These are phyloP conservation scores for Triticum monococcum DNA, from an alignment of 176 grass and related monocot species.

Conservation along the genomic window DNA sequence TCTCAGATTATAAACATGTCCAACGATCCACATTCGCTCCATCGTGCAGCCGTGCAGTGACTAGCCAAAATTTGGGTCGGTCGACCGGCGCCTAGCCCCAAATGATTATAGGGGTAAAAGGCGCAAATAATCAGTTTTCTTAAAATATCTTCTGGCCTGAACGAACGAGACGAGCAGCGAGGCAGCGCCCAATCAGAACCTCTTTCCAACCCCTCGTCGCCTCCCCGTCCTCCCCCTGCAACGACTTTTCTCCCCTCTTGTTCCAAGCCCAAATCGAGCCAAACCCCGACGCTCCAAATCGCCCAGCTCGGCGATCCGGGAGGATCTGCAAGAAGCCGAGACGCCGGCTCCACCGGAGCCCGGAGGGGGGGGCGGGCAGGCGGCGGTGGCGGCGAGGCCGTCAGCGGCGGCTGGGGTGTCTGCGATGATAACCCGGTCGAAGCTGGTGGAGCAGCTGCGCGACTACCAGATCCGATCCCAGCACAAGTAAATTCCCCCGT, in stretches of 20 bases:
- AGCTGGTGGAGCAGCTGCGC: conserved; percentile 98
- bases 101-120: no score
- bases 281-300: neutral
- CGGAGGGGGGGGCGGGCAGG: conserved; percentile 10
- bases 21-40: no score
- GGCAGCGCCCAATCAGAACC: neutral
- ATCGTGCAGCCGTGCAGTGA: accelerated
- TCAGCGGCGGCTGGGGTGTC: conserved; percentile 28
- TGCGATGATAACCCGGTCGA: conserved; percentile 96
- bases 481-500: conserved; percentile 73
- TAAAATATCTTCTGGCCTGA: no score
- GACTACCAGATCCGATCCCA: conserved; percentile 99
- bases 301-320: conserved; percentile 15
- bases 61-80: no score
- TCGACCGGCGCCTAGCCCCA: no score
- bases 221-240: neutral
- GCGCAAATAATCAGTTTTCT: no score
- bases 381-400: conserved; percentile 2
- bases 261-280: neutral
- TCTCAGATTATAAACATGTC: no score
- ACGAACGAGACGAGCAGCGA: no score
- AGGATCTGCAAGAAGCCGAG: conserved; percentile 12
- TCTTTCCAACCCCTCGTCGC: conserved; percentile 17
- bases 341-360: neutral
- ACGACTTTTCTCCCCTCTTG: conserved; percentile 19